Evolutionary conservation across 2,329 filamentous ascomycete species (phyloP), one percentile per base, ranked within the genome.

Genomic region (Pseudophaeomoniella oleicola): DNA sequence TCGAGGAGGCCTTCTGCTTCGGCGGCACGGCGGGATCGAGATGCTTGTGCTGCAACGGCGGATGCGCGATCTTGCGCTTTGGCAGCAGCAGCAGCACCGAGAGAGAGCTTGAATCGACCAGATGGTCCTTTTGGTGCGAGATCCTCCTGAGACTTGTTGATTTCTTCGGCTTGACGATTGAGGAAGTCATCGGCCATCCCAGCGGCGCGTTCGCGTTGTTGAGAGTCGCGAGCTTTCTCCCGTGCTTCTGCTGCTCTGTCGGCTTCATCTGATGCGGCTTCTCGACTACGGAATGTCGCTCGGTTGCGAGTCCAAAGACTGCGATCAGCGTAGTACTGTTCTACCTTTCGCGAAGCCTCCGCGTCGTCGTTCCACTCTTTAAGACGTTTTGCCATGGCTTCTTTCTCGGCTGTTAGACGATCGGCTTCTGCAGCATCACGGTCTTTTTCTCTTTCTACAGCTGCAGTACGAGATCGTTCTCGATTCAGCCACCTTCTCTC

Each of bases 1-100:
- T 96, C 90, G 45, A 98, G 67, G 1, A 98, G 67, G 19, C 85
- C 85, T 64, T 96, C 90, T 38, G 98, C 84, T 54, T 98, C 90
- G 39, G 86, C 86, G 42, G 93, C 79, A 42, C 86, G 80, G 41
- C 83, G 73, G 39, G 72, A 67, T 2, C 39, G 42, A 35, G 47
- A 43, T 0, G 72, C 59, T 35, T 66, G 65, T 13, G 63, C 60
- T 4, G 68, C 67, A 37, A 72, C 60, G 37, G 69, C 69, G 22
- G 9, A n/a, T 9, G 6, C 22, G 9, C n/a, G 22, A 9, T 9
- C 22, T n/a, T 27, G 6, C 12, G 69, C 70, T n/a, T n/a, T n/a
- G 51, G 75, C 85, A 55, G 92, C 85, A 0, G 85, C 83, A 0
- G 87, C 84, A 1, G 85, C 85, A 37, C 87, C 87, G 16, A 96